Evolutionary conservation across 75 land plant genomes (phyloP).

Genomic region (Picea sitchensis): DNA sequence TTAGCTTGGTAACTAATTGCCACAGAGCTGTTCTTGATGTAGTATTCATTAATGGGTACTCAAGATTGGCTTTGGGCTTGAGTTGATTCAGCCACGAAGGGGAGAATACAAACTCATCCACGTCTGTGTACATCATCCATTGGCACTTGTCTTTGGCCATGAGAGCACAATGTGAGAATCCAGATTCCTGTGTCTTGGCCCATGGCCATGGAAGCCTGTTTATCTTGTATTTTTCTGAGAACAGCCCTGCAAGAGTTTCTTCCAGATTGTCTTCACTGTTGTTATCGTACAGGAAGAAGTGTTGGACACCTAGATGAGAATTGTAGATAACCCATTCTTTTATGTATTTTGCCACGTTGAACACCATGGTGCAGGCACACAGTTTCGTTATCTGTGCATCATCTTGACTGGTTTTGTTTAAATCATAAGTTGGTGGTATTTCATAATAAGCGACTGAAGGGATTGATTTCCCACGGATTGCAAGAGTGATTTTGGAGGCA

Average conservation of each 20-base stretch:
- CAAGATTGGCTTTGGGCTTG: no score
- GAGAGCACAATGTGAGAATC: slow-evolving; percentile 69
- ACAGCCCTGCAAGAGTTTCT: slow-evolving; percentile 19
- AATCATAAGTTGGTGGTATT: background rate
- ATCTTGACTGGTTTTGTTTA: slow-evolving; percentile 3
- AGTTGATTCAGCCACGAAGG: slow-evolving; percentile 19
- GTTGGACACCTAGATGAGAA: slow-evolving; percentile 59
- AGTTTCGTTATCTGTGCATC: slow-evolving; percentile 8
- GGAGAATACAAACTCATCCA: slow-evolving; percentile 76
- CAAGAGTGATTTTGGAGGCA: slow-evolving; percentile 13
- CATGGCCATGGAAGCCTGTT: slow-evolving; percentile 56
- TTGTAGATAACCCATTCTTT: slow-evolving; percentile 80
- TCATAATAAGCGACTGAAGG: slow-evolving; percentile 35
- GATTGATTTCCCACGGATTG: background rate
- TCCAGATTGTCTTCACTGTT: slow-evolving; percentile 61
- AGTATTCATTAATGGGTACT: no score
- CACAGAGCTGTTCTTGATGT: no score
- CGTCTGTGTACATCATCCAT: slow-evolving; percentile 79
- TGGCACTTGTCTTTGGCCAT: slow-evolving; percentile 34
- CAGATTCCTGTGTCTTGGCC: slow-evolving; percentile 87
- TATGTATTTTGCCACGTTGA: slow-evolving; percentile 67
- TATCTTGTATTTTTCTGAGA: slow-evolving; percentile 21
- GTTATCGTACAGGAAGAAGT: slow-evolving; percentile 78
- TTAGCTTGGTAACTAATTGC: no score
- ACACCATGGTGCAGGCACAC: slow-evolving; percentile 82